Evolutionary conservation across 805 yeast genomes (phyloP).

Genomic region (Schizosaccharomyces osmophilus): DNA sequence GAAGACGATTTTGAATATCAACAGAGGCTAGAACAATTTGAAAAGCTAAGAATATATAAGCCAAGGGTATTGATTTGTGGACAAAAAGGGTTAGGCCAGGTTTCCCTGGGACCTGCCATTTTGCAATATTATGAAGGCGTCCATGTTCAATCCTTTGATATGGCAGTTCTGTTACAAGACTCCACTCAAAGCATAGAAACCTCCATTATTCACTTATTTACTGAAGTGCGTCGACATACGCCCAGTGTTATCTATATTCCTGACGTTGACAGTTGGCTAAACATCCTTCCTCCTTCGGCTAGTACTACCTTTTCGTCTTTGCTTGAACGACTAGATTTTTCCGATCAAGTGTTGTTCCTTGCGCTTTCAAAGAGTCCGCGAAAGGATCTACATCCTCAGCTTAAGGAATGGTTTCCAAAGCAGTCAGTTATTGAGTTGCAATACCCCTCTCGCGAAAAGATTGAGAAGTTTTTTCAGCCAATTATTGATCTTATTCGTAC

Average conservation of each 20-base stretch:
- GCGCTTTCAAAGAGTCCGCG: conserved; percentile 35
- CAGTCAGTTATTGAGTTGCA: neutral
- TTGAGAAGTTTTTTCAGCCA: neutral
- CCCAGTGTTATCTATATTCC: conserved; percentile 75
- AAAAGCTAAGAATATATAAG: conserved; percentile 22
- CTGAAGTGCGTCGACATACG: conserved; percentile 71
- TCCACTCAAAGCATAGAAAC: conserved; percentile 56
- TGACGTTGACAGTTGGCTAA: conserved; percentile 51
- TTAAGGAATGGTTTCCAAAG: neutral
- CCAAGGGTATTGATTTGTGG: conserved; percentile 67
- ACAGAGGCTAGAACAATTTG: conserved; percentile 23
- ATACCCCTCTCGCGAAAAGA: neutral
- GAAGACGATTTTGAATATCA: conserved; percentile 41
- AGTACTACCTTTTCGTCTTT: conserved; percentile 48
- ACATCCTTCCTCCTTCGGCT: conserved; percentile 42
- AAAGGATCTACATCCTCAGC: neutral
- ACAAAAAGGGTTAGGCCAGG: conserved; percentile 60
- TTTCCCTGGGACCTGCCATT: conserved; percentile 59
- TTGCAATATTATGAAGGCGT: conserved; percentile 68
- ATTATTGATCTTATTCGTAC: neutral
- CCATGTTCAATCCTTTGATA: conserved; percentile 65
- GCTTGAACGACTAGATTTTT: conserved; percentile 39
- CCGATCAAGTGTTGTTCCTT: conserved; percentile 48
- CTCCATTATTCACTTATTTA: conserved; percentile 53
- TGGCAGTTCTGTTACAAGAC: conserved; percentile 54